Percentiles rank a stretch among this genome's conserved stretches.
These are phyloP conservation scores for Termitomyces sp. DNA, from an alignment of 768 basidiomycete species.

Conservation along the genomic window DNA sequence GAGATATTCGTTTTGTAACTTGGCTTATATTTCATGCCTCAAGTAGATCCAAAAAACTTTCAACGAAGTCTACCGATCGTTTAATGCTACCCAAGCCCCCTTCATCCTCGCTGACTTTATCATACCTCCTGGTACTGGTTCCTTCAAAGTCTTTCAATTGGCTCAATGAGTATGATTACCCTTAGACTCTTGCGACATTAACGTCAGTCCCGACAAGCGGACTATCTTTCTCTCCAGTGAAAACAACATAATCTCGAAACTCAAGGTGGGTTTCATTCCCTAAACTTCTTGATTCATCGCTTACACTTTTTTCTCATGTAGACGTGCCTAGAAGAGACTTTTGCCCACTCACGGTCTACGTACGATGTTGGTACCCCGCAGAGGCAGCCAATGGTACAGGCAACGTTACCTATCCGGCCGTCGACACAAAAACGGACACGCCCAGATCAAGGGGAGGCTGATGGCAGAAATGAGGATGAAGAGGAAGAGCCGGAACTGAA, in stretches of 20 bases:
- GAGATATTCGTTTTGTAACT: not conserved
- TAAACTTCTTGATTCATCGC: not conserved
- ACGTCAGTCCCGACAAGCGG: constrained; percentile 96
- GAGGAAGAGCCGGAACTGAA: not conserved
- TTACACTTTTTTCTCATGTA: constrained; percentile 20
- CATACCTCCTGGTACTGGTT: constrained; percentile 64
- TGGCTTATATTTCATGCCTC: not conserved
- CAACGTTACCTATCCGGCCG: constrained; percentile 10
- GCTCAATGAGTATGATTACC: not conserved
- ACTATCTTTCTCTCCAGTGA: constrained; percentile 91
- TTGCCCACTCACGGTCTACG: constrained; percentile 67
- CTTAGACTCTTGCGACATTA: constrained; percentile 81
- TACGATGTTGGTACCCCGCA: constrained; percentile 43
- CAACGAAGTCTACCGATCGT: constrained; percentile 89
- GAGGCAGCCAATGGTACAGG: constrained; percentile 15
- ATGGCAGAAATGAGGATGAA: not conserved
- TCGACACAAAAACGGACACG: constrained; percentile 8
- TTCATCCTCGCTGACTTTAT: constrained; percentile 81
- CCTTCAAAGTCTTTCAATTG: not conserved
- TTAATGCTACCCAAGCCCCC: constrained; percentile 67
- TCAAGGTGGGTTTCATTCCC: constrained; percentile 51
- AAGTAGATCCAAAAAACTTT: constrained; percentile 76
- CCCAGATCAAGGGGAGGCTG: not conserved
- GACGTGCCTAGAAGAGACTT: constrained; percentile 62
- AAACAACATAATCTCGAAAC: constrained; percentile 62